Base-by-base conservation (phyloP, 129 eudicot species). In the Flaveria sonorensis region DNA sequence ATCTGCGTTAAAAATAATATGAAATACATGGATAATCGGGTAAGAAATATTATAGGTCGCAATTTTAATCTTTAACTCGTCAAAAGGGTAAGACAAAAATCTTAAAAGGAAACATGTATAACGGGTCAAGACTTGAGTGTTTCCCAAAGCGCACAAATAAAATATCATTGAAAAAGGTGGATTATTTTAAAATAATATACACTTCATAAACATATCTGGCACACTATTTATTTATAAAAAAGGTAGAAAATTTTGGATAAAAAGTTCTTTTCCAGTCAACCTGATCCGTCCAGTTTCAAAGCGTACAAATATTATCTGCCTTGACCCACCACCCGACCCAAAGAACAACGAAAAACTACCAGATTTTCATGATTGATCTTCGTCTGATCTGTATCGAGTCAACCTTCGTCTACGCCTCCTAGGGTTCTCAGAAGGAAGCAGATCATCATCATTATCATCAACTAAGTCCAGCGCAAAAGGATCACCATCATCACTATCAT, bases 321-420 rank as follows among this genome's bases (percentile, higher is more conserved):
- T 59, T 75, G 72, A 75, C 63, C 79, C 32, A 19, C 28, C 61
- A 74, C 71, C 72, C 63, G 40, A 48, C 79, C 71, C 20, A 11
- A 60, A 2, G 21, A 64, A 32, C 72, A 76, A 76, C 69, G 52
- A 40, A 57, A 81, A 70, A 69, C 81, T 84, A 84, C 90, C 88
- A 59, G 84, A 86, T 56, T 32, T 78, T 79, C 71, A 90, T 12
- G 84, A 83, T 69, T 75, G 90, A 77, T 88, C 88, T 68, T 87
- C 90, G 18, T 86, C 87, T 5, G 97, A 87, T 71, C 88, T 79
- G 56, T 82, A 78, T 24, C 94, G 83, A 18, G 86, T 85, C 84
- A 91, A 75, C 64, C 84, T 56, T 9, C 97, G 86, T 66, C 97
- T 70, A 7, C 90, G 89, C 83, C 97, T 91, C 77, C 94, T 85